A percentile compares a stretch with the other conserved stretches of the same genome.
These are phyloP conservation scores for Sphaerulina vaccinii DNA, from an alignment of 2,329 filamentous ascomycete genomes.

Conservation along the genomic window DNA sequence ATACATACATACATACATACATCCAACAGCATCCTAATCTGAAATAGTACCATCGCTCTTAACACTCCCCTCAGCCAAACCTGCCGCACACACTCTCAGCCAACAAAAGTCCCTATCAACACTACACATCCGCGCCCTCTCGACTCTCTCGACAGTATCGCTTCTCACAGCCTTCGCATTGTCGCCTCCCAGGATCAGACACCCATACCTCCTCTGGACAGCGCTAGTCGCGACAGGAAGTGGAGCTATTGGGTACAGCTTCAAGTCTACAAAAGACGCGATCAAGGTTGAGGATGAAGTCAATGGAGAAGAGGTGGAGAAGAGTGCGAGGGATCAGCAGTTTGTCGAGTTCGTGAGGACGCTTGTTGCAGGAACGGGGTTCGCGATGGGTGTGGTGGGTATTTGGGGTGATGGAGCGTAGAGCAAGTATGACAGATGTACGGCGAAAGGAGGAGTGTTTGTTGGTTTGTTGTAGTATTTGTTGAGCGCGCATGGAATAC, in stretches of 20 bases:
- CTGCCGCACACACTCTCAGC: conserved; percentile 67
- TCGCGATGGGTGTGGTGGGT: conserved; percentile 49
- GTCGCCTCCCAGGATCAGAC: conserved; percentile 71
- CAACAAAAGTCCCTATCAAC: conserved; percentile 61
- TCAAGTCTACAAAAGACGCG: conserved; percentile 26
- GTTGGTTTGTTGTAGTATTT: too few relatives aligned
- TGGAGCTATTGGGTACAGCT: conserved; percentile 32
- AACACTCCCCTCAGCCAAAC: conserved; percentile 71
- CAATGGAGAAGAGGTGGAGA: conserved; percentile 52
- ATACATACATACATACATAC: too few relatives aligned
- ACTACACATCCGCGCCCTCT: conserved; percentile 65
- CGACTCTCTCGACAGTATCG: conserved; percentile 66
- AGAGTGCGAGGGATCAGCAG: conserved; percentile 45
- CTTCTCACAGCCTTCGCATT: conserved; percentile 76
- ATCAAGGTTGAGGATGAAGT: conserved; percentile 40
- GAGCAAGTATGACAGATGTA: not conserved
- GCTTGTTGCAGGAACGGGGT: conserved; percentile 44
- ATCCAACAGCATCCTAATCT: too few relatives aligned
- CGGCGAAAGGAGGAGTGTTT: not conserved
- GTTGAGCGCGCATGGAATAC: not conserved
- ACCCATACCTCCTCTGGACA: conserved; percentile 90
- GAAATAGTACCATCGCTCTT: conserved; percentile 82
- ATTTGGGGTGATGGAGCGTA: conserved; percentile 50
- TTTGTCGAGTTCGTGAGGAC: conserved; percentile 45
- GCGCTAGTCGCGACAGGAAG: conserved; percentile 61